These are phyloP conservation scores for Aspergillus sp. DNA, from an alignment of 2,329 filamentous ascomycete genomes.

Conservation along the genomic window DNA sequence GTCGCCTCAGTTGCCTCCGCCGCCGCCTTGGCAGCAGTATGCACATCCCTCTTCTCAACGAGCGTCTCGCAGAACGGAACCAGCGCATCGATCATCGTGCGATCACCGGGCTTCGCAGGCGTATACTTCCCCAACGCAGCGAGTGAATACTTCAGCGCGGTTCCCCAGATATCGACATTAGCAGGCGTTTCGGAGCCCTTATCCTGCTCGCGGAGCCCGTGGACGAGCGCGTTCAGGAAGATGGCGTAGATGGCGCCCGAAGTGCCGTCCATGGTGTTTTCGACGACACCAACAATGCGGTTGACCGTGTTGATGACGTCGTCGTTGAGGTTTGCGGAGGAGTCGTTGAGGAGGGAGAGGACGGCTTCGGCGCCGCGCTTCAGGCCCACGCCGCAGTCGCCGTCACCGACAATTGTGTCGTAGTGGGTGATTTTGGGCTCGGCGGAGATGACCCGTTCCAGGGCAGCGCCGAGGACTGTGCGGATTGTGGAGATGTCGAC, in stretches of 20 bases:
- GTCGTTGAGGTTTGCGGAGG: constrained; percentile 50
- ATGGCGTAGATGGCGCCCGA: constrained; percentile 82
- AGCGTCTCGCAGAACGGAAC: constrained; percentile 83
- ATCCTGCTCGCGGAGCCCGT: constrained; percentile 64
- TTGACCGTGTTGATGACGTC: constrained; percentile 66
- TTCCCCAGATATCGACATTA: constrained; percentile 61
- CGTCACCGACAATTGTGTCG: constrained; percentile 84
- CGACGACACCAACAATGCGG: constrained; percentile 66
- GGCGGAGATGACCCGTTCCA: constrained; percentile 64
- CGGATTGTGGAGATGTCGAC: constrained; percentile 58
- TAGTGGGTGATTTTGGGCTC: constrained; percentile 70
- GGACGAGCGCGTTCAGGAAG: constrained; percentile 83
- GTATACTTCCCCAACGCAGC: constrained; percentile 80
- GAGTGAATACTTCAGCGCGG: constrained; percentile 72
- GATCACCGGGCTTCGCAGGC: constrained; percentile 83
- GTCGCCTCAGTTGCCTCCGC: constrained; percentile 78
- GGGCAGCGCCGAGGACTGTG: constrained; percentile 58
- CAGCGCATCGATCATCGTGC: constrained; percentile 88
- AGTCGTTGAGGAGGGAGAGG: constrained; percentile 47
- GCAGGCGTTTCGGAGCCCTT: constrained; percentile 50
- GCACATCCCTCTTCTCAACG: constrained; percentile 65
- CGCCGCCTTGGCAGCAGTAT: constrained; percentile 75
- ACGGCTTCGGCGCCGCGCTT: constrained; percentile 80
- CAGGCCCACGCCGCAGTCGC: constrained; percentile 85
- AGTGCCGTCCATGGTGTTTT: constrained; percentile 74